phyloP scores from a whole-genome alignment of 441 rosid species.

The Adansonia madagascariensis region DNA sequence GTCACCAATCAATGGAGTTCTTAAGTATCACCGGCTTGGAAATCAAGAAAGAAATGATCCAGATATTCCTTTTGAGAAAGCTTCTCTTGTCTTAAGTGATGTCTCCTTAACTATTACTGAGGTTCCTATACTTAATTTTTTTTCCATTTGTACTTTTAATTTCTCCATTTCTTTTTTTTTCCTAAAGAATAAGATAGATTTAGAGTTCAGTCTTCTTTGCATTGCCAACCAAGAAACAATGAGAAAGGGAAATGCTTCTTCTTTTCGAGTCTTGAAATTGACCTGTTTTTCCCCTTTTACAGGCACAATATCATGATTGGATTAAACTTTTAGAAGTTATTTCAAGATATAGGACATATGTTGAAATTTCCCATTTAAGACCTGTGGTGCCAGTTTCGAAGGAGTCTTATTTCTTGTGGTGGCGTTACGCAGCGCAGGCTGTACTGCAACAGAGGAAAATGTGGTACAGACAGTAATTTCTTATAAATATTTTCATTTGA shows the following conservation, averaged over 20 bases:
- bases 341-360: constrained; percentile 78
- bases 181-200: constrained; percentile 7
- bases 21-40: constrained; percentile 95
- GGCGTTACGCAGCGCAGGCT: constrained; percentile 95
- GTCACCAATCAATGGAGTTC: constrained; percentile 92
- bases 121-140: constrained; percentile 39
- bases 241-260: constrained; percentile 23
- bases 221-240: constrained; percentile 12
- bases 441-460: constrained; percentile 77
- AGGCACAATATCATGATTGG: constrained; percentile 98
- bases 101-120: constrained; percentile 83
- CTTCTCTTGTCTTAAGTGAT: constrained; percentile 77
- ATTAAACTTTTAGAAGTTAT: constrained; percentile 90
- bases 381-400: constrained; percentile 76
- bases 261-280: constrained; percentile 23
- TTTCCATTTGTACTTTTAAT: not conserved
- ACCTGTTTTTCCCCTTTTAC: constrained; percentile 39
- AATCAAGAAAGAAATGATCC: constrained; percentile 92
- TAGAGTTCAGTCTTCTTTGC: constrained; percentile 7
- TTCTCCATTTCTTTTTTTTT: not conserved
- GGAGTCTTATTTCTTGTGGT: constrained; percentile 66
- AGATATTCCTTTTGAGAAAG: constrained; percentile 94
- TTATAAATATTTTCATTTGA: constrained; percentile 18
- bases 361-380: constrained; percentile 91
- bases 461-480: constrained; percentile 52